These are phyloP conservation scores for Sphagnum tenellum DNA, from an alignment of 225 moss, liverwort and hornwort genomes.

Conservation along the genomic window DNA sequence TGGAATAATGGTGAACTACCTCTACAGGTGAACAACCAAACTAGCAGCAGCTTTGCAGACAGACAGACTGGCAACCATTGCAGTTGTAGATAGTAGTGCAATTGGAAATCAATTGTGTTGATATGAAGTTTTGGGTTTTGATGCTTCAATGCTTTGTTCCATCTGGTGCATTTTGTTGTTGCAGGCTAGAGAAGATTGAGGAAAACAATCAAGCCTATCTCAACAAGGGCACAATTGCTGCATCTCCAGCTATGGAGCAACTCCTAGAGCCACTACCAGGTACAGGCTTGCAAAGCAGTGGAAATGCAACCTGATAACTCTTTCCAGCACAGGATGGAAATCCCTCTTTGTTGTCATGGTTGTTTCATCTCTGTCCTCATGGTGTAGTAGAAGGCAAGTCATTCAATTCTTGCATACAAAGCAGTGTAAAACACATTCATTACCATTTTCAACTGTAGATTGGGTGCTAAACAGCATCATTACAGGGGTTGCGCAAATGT, in stretches of 20 bases:
- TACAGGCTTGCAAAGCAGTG: neutral
- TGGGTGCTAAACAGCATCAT: too few species aligned
- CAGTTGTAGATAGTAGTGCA: too few species aligned
- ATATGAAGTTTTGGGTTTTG: neutral
- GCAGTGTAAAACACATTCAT: too few species aligned
- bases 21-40: constrained; percentile 53
- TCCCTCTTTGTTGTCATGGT: too few species aligned
- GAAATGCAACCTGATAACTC: neutral
- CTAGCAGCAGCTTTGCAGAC: neutral
- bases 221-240: constrained; percentile 51
- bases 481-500: too few species aligned
- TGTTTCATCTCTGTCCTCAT: too few species aligned
- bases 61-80: too few species aligned
- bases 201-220: constrained; percentile 73
- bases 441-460: too few species aligned
- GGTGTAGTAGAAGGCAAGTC: too few species aligned
- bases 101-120: neutral
- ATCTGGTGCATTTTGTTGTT: neutral
- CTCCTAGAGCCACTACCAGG: constrained; percentile 26
- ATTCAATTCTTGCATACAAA: too few species aligned
- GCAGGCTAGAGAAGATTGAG: constrained; percentile 79
- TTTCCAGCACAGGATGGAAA: too few species aligned
- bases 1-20: constrained; percentile 91
- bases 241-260: constrained; percentile 38
- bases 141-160: neutral